Evolutionary conservation across 164 flowering plant species (phyloP), one percentile per base, ranked within the genome.

Genomic region (Litsea cubeba): DNA sequence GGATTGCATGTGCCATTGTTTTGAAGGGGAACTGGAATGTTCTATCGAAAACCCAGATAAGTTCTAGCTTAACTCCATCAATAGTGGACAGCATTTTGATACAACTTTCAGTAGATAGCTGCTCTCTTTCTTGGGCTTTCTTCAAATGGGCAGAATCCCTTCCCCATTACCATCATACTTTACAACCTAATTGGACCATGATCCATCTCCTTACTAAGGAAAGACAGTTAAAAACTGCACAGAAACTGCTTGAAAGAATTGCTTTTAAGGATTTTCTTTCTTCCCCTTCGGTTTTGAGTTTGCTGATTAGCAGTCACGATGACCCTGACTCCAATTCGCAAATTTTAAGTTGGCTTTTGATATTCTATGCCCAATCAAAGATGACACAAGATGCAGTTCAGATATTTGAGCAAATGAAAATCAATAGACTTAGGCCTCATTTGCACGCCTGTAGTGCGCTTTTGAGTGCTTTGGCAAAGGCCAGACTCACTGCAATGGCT

Each of bases 281-380:
- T 0, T 88, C 96, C 3, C 86, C 88, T 3, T 75, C 87, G 0
- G 96, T 94, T 80, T 80, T 94, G 84, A 86, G 78, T 73, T 81
- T 90, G 35, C 80, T 94, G 69, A 76, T 86, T 24, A 72, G 71
- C 64, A 68, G 50, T 75, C 68, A 70, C 62, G 73, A 79, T 71
- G 92, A 89, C 72, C 78, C 84, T 2, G 81, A 79, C 71, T 82
- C 79, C 67, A 93, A 88, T 81, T 83, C 93, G 0, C 94, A 91
- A 28, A 81, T 89, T 74, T 80, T 93, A 72, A 93, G 98, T 82
- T 95, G 99, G 97, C 83, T 95, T 67, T 79, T 95, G 70, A 88
- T 93, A 57, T 79, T 74, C 63, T 95, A 90, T 76, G 89, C 85
- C 8, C 80, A 87, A 57, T 87, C 81, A 20, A 87, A 82, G 75